Percentiles rank a stretch among this genome's conserved stretches.
Conservation (phyloP, 192 early-diverging fungal genomes). For the Coemansia sp. region DNA sequence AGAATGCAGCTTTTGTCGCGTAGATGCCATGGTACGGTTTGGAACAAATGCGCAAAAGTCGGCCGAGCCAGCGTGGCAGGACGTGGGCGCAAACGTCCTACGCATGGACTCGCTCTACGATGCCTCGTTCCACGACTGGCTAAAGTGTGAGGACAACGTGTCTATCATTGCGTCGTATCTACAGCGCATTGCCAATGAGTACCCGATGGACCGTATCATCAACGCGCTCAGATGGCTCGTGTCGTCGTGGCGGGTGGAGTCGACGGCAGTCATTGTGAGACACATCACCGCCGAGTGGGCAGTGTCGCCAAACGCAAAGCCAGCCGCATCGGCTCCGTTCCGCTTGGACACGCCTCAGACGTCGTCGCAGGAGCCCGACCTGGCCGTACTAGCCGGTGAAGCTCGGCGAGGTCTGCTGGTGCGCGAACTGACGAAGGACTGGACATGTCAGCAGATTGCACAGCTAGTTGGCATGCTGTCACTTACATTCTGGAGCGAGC, state of each 20-base stretch:
- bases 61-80: slow-evolving; percentile 60
- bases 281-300: slow-evolving; percentile 73
- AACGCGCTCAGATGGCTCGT: slow-evolving; percentile 77
- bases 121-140: slow-evolving; percentile 74
- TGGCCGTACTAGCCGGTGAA: slow-evolving; percentile 42
- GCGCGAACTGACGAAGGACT: slow-evolving; percentile 57
- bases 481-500: slow-evolving; percentile 44
- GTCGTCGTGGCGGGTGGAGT: slow-evolving; percentile 70
- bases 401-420: slow-evolving; percentile 52
- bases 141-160: slow-evolving; percentile 74
- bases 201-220: slow-evolving; percentile 69
- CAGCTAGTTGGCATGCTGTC: slow-evolving; percentile 53
- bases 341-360: slow-evolving; percentile 29
- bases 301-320: slow-evolving; percentile 39
- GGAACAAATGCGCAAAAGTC: slow-evolving; percentile 56
- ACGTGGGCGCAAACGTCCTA: slow-evolving; percentile 70
- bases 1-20: neutral
- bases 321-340: slow-evolving; percentile 28
- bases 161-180: slow-evolving; percentile 67
- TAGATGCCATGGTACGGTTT: slow-evolving; percentile 58
- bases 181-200: slow-evolving; percentile 74
- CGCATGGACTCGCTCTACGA: slow-evolving; percentile 77
- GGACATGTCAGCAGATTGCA: slow-evolving; percentile 55
- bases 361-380: slow-evolving; percentile 30
- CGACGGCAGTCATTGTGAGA: slow-evolving; percentile 66